phyloP scores from a whole-genome alignment of 805 yeast genomes.

The Sugiyamaella americana region DNA sequence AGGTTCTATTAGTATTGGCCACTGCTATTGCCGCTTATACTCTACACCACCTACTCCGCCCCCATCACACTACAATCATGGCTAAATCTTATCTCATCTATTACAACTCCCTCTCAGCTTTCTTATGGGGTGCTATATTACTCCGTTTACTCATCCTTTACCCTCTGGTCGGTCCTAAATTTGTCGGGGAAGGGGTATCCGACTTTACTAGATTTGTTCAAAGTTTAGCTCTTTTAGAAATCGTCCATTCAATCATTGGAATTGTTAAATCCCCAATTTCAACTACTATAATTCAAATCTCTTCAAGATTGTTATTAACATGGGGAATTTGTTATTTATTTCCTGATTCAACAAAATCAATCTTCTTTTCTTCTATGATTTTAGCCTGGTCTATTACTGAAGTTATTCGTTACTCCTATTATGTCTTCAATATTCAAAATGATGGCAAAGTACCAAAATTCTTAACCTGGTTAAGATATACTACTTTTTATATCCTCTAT shows the following conservation, averaged over 20 bases:
- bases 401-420: slow-evolving; percentile 79
- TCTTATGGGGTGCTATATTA: slow-evolving; percentile 49
- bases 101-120: slow-evolving; percentile 50
- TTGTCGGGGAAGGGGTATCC: slow-evolving; percentile 53
- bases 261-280: slow-evolving; percentile 77
- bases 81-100: slow-evolving; percentile 33
- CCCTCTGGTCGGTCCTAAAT: slow-evolving; percentile 55
- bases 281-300: slow-evolving; percentile 83
- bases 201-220: slow-evolving; percentile 62
- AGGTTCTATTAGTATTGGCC: too few relatives aligned
- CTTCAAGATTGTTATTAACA: slow-evolving; percentile 75
- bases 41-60: too few relatives aligned
- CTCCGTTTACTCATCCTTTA: slow-evolving; percentile 38
- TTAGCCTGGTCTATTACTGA: slow-evolving; percentile 95
- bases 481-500: slow-evolving; percentile 72
- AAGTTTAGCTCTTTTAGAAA: slow-evolving; percentile 72
- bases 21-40: too few relatives aligned
- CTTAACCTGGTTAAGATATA: slow-evolving; percentile 73
- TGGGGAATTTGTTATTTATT: slow-evolving; percentile 73
- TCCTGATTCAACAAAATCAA: slow-evolving; percentile 64
- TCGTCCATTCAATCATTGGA: slow-evolving; percentile 71
- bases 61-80: too few relatives aligned
- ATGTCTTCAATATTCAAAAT: slow-evolving; percentile 58
- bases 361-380: slow-evolving; percentile 49
- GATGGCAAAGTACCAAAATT: slow-evolving; percentile 48